A percentile compares a stretch with the other conserved stretches of the same genome.
Evolutionary conservation across 2,329 filamentous ascomycete species (phyloP).

Genomic region (Westerdykella sp.): DNA sequence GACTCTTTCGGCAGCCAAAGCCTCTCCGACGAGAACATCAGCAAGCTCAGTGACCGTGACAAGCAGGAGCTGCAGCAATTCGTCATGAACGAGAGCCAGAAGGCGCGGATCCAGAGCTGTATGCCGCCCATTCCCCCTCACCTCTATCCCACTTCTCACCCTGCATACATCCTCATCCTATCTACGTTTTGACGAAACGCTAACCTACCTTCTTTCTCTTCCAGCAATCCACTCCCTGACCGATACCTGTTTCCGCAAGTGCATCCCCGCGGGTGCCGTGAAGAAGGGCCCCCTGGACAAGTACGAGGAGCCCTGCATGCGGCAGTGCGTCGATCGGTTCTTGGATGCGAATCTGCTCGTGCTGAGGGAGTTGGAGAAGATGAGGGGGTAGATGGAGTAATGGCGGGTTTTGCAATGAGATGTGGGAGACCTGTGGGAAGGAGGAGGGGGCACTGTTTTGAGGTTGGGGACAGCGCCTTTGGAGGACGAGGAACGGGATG

Average conservation of each 20-base stretch:
- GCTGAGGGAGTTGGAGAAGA: constrained; percentile 72
- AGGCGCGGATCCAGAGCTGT: constrained; percentile 59
- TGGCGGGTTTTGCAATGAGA: neutral
- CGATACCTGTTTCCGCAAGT: constrained; percentile 92
- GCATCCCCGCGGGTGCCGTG: constrained; percentile 67
- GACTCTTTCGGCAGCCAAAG: constrained; percentile 15
- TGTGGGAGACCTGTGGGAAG: neutral
- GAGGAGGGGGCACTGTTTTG: too few relatives aligned
- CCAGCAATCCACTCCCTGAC: constrained; percentile 58
- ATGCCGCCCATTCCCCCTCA: constrained; percentile 3
- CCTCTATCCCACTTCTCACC: neutral
- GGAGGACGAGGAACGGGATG: too few relatives aligned
- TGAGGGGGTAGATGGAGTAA: constrained; percentile 31
- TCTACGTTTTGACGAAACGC: constrained; percentile 8
- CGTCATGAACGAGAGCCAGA: constrained; percentile 76
- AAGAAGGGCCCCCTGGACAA: constrained; percentile 66
- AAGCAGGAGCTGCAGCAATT: constrained; percentile 85
- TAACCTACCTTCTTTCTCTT: neutral
- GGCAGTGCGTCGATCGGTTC: constrained; percentile 91
- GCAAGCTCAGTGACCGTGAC: constrained; percentile 71
- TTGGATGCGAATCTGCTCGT: constrained; percentile 81
- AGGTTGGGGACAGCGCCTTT: neutral
- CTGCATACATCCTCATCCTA: neutral
- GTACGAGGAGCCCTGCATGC: constrained; percentile 73
- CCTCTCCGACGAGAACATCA: constrained; percentile 47